Conservation (phyloP, 2,329 filamentous ascomycete genomes). For the Blastomyces percursus region DNA sequence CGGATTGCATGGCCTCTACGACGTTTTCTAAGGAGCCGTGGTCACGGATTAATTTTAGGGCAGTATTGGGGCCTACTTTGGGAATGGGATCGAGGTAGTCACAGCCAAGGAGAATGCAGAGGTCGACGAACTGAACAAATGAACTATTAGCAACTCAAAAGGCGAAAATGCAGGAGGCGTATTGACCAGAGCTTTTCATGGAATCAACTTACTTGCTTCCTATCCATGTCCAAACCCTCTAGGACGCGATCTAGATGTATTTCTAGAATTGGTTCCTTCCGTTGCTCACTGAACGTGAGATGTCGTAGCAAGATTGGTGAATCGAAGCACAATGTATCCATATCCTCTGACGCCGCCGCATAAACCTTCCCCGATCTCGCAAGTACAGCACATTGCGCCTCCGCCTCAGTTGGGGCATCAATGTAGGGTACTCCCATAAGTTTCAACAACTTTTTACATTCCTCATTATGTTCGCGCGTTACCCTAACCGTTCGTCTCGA, state of each 20-base stretch:
- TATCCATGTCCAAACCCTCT: constrained; percentile 77
- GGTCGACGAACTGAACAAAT: constrained; percentile 69
- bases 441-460: constrained; percentile 82
- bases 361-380: constrained; percentile 91
- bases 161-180: not conserved
- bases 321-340: constrained; percentile 96
- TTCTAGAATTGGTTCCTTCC: constrained; percentile 95
- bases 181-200: not conserved
- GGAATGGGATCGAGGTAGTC: constrained; percentile 96
- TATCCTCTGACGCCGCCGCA: constrained; percentile 92
- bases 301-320: constrained; percentile 82
- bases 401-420: constrained; percentile 88
- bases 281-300: constrained; percentile 91
- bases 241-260: constrained; percentile 81
- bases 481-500: constrained; percentile 84
- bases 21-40: constrained; percentile 80
- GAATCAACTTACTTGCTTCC: constrained; percentile 53
- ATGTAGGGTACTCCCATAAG: constrained; percentile 96
- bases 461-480: constrained; percentile 91
- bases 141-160: constrained; percentile 7
- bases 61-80: constrained; percentile 84
- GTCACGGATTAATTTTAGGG: constrained; percentile 87
- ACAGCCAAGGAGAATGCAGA: constrained; percentile 94
- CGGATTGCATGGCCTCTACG: constrained; percentile 65
- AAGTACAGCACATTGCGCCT: constrained; percentile 88